Base-by-base conservation (phyloP, 345 rosid genomes). In the Melastoma malabathricum region DNA sequence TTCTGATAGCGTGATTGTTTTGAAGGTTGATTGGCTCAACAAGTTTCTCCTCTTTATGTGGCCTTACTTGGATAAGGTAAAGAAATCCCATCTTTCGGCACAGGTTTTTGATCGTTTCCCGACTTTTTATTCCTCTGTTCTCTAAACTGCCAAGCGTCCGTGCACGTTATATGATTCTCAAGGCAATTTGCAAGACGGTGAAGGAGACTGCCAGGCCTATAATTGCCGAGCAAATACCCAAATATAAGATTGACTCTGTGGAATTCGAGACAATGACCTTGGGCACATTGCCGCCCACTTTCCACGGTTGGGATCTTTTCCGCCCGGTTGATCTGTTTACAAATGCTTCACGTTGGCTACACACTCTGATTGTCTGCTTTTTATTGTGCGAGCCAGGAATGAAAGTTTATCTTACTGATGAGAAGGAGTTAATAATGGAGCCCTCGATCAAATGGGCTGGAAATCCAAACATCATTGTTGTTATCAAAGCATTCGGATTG, bases 381-480 rank as follows among this genome's bases (percentile, higher is more conserved):
- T 3, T 46, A 12, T 18, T 25, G 29, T 44, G 18, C 15, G 23
- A 43, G 15, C 12, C 60, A 93, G 99, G 98, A 48, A 88, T 92
- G 86, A 92, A 92, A 76, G 88, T 79, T 44, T 92, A 82, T 64
- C 68, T 65, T 50, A 87, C 94, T 43, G 95, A 87, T 72, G 97
- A 92, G 69, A 92, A 92, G 73, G 97, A 92, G 66, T 31, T 92
- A 65, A 87, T 87, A 20, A 84, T 87, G 94, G 98, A 92, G 59
- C 74, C 83, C 58, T 60, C 78, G 17, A 4, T 87, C 49, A 92
- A 87, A 59, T 92, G 90, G 97, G 98, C 94, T 19, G 98, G 82
- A 56, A 92, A 87, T 64, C 97, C 98, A 15, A 84, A 87, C 59
- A 51, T 92, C 67, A 48, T 59, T 38, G 58, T 92, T 62, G 90